Evolutionary conservation across 257 asterid species (phyloP), one percentile per base, ranked within the genome.

Genomic region (Rubia yunnanensis): DNA sequence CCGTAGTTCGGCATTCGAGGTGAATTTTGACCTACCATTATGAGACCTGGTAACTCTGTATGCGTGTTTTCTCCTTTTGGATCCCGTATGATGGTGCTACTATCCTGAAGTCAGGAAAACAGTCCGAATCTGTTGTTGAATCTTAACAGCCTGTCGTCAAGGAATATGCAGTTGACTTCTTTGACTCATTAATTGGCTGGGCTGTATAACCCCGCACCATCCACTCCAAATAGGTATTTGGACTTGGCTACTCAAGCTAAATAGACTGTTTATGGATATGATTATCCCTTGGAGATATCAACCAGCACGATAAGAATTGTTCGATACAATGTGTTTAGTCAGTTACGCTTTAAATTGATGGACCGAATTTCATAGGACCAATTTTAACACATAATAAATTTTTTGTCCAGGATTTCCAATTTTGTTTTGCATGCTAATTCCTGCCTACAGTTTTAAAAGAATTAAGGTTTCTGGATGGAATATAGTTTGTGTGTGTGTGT

Each of bases 101-200:
- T 32, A 20, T n/a, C 7, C 65, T 34, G 49, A 32, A 17, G 64
- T 58, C 34, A 32, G 41, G 26, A 58, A 59, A 59, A 59, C 64
- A 59, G 8, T 14, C 13, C 3, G 38, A 15, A 15, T 8, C 46
- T 32, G 27, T 26, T 24, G n/a, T 55, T 20, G 59, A 23, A 20
- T 24, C 7, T 26, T 28, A 55, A 55, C 60, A 55, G 34, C 32
- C 7, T 55, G 3, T 24, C 18, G 17, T 13, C 34, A 54, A 54
- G 7, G 32, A 54, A 54, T 54, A 1, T 6, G 4, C 9, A 22
- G 17, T 20, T 54, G 60, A 27, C 60, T 5, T 53, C 30, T 24
- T 53, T n/a, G 31, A 26, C 60, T 55, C 9, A 55, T 55, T 55
- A 55, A 55, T 55, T 24, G 10, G 31, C 31, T 55, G 60, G 35